Conservation (phyloP, 148 eudicot species). For the Spergularia marina region DNA sequence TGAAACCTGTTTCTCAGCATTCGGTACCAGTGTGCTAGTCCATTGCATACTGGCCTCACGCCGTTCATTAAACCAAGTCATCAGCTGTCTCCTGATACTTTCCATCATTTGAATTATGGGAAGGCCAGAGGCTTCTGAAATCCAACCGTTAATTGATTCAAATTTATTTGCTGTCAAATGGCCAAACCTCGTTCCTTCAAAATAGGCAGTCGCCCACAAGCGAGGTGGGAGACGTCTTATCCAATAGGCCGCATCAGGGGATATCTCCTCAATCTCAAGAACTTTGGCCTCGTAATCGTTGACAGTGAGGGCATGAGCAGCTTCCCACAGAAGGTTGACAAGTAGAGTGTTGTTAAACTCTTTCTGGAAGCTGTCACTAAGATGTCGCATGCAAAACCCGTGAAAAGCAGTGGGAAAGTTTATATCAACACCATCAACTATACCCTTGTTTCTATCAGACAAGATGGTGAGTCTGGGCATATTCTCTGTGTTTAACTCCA, state of each 20-base stretch:
- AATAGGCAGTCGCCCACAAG: slow-evolving; percentile 65
- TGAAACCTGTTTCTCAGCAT: slow-evolving; percentile 55
- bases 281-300: slow-evolving; percentile 51
- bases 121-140: slow-evolving; percentile 49
- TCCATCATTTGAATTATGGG: slow-evolving; percentile 83
- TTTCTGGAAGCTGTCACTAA: slow-evolving; percentile 60
- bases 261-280: slow-evolving; percentile 55
- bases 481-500: slow-evolving; percentile 63
- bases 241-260: slow-evolving; percentile 68
- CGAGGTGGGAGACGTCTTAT: slow-evolving; percentile 49
- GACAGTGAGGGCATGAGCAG: slow-evolving; percentile 53
- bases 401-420: slow-evolving; percentile 77
- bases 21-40: slow-evolving; percentile 57
- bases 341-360: slow-evolving; percentile 57
- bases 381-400: slow-evolving; percentile 63
- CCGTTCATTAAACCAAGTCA: slow-evolving; percentile 74
- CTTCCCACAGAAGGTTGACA: slow-evolving; percentile 63
- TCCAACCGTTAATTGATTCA: slow-evolving; percentile 54
- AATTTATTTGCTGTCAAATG: slow-evolving; percentile 50
- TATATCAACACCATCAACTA: slow-evolving; percentile 54
- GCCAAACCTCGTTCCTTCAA: slow-evolving; percentile 57
- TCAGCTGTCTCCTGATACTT: slow-evolving; percentile 56
- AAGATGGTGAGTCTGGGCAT: slow-evolving; percentile 70
- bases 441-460: slow-evolving; percentile 60
- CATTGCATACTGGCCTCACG: slow-evolving; percentile 63